Evolutionary conservation across 202 grass and related monocot species (phyloP), one percentile per base, ranked within the genome.

Genomic region (Zoysia matrella): DNA sequence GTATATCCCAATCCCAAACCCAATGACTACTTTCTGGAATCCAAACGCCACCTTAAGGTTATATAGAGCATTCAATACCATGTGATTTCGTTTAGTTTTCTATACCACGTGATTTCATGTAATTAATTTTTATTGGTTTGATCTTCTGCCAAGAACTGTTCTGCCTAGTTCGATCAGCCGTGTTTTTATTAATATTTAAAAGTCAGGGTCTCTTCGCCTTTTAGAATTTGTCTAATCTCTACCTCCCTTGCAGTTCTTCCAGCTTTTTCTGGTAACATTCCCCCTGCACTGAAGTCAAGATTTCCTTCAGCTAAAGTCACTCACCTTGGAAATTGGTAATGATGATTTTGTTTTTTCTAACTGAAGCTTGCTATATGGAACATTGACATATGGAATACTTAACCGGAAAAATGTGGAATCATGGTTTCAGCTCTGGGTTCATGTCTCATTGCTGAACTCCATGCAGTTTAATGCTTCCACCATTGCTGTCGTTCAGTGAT

Each of bases 251-350:
- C 88, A 93, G 91, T 93, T 83, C 88, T 93, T 88, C 91, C 91
- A 67, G 91, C 91, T 48, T 93, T 93, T 84, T 93, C 88, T 83
- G 91, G 91, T 47, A 93, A 90, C 81, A 87, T 93, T 52, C 91
- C 91, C 67, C 72, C 66, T 44, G 76, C 76, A n/a, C 66, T 93
- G 30, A 90, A 77, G 71, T 88, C 55, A 54, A 93, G 86, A 74
- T 93, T 81, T 70, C 88, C 91, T 76, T 90, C 86, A 84, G 88
- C 91, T 81, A 90, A 83, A 86, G 86, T 93, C 48, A 93, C 79
- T 51, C 91, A 86, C 75, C 91, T 93, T 78, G 91, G 85, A 81
- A 88, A 93, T 60, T 90, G 91, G 88, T 93, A 88, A 79, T 57
- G 30, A 8, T 51, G 8, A 75, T 83, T 70, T 78, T 58, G 14